Percentiles rank a stretch among this genome's conserved stretches.
Evolutionary conservation across 495 filamentous ascomycete genomes (phyloP).

Genomic region (Penicillium lagena): DNA sequence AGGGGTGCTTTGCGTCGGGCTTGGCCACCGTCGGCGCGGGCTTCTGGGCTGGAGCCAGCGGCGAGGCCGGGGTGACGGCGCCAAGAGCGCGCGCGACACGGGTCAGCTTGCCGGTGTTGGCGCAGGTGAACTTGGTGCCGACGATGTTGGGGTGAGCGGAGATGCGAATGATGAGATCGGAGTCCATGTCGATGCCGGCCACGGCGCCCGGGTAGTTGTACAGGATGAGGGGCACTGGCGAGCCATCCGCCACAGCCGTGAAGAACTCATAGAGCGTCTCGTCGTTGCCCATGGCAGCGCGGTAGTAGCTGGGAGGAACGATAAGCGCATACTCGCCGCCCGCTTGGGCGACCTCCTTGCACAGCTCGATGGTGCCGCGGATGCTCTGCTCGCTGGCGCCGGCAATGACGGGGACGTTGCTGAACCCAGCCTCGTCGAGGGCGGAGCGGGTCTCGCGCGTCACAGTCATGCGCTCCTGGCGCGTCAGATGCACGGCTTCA

Average conservation of each 20-base stretch:
- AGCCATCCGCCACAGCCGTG: constrained; percentile 65
- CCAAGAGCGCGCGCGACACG: constrained; percentile 72
- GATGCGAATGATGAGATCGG: constrained; percentile 75
- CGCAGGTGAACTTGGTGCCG: constrained; percentile 88
- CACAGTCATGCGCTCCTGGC: constrained; percentile 67
- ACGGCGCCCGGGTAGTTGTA: constrained; percentile 93
- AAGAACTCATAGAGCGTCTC: constrained; percentile 72
- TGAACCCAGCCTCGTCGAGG: constrained; percentile 74
- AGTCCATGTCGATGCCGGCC: constrained; percentile 89
- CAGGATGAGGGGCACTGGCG: constrained; percentile 71
- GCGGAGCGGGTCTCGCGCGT: constrained; percentile 76
- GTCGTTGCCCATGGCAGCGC: constrained; percentile 65
- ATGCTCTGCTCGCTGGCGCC: constrained; percentile 76
- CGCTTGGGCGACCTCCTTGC: constrained; percentile 57
- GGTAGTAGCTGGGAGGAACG: constrained; percentile 80
- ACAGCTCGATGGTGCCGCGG: constrained; percentile 66
- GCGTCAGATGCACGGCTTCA: constrained; percentile 77
- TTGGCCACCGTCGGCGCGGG: constrained; percentile 24
- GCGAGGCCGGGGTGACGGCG: constrained; percentile 55
- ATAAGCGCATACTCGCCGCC: constrained; percentile 76
- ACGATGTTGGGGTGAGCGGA: constrained; percentile 78
- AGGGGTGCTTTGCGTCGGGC: constrained; percentile 45
- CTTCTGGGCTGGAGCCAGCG: constrained; percentile 25
- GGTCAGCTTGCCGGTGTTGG: constrained; percentile 82
- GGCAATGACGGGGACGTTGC: constrained; percentile 69